Evolutionary conservation across 768 basidiomycete genomes (phyloP), one percentile per base, ranked within the genome.

Genomic region (Amanita exitialis): DNA sequence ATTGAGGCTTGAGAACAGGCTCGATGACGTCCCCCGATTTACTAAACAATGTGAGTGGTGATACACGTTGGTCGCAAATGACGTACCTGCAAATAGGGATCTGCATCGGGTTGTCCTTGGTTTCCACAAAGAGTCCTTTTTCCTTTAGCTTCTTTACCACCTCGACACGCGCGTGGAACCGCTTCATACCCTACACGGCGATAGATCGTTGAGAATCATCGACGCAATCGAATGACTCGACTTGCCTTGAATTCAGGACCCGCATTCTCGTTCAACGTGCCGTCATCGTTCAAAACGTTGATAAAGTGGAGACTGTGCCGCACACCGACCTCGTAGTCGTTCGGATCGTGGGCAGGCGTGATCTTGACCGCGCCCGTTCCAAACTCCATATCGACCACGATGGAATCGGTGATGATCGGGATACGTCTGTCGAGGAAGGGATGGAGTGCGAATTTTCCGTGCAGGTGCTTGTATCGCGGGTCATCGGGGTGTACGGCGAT

Each of bases 281-380:
- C 96, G 62, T 99, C 91, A 58, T 98, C 95, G 61, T 96, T 96
- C 59, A 98, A 64, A 56, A 98, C 86, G 59, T 87, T 97, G 70
- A 99, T 85, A 63, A 96, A 95, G 42, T 88, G 83, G 18, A 99
- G 74, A 10, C 83, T 80, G 63, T 98, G 91, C 37, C 95, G 72
- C 59, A 81, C 62, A 8, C 92, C 96, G 57, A 93, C 92, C 57
- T 92, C 91, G 66, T 95, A 98, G 75, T 98, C 95, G 62, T 94
- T 94, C 13, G 83, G 88, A 64, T 98, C 96, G 62, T 98, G 96
- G 0, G 95, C 96, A 13, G 96, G 96, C 0, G 96, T 98, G 61
- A 98, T 97, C 72, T 99, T 98, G 47, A 98, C 95, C 0, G 95
- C 96, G 63, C 96, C 96, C 27, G 96, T 99, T 34, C 96, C 96